Evolutionary conservation across 345 rosid genomes (phyloP), one percentile per base, ranked within the genome.

Genomic region (Pistacia atlantica): DNA sequence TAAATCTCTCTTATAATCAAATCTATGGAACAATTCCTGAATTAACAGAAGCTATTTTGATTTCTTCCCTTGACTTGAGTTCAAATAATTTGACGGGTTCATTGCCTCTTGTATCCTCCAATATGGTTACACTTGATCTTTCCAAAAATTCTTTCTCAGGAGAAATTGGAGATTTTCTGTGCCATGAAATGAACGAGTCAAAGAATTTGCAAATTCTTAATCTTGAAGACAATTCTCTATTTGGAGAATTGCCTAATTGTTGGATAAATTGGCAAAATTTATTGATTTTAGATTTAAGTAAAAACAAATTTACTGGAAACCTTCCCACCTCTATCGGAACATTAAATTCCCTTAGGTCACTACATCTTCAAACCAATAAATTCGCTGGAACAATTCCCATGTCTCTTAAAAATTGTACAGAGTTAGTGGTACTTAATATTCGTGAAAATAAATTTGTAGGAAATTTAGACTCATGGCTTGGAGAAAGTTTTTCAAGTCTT

Each of bases 231-330:
- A 89, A 89, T 72, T 74, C 18, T 0, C 60, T 87, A 0, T 76
- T 77, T 0, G 85, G 85, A 9, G 77, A 67, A 45, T 66, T 87
- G 1, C 86, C 89, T 0, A 72, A 87, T 20, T 80, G 80, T 48
- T 71, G 81, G 31, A 20, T 11, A 25, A 67, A 76, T 25, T 71
- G 78, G 67, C n/a, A 10, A 0, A 0, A 1, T 3, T 28, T 73
- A 11, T 5, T 2, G n/a, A 7, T 63, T 14, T 17, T 81, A 48
- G 56, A 71, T 14, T 55, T 74, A 3, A 46, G 22, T 16, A 60
- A 56, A 31, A 81, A 71, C 8, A n/a, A 49, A 4, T 74, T 77
- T 17, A 60, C 57, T 1, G 81, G 78, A 3, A 16, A 4, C 5
- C 16, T 48, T 48, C 67, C 59, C 9, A 4, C 17, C 66, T 72